Conservation (phyloP, 1,139 yeast species). For the Diutina neorugosa region DNA sequence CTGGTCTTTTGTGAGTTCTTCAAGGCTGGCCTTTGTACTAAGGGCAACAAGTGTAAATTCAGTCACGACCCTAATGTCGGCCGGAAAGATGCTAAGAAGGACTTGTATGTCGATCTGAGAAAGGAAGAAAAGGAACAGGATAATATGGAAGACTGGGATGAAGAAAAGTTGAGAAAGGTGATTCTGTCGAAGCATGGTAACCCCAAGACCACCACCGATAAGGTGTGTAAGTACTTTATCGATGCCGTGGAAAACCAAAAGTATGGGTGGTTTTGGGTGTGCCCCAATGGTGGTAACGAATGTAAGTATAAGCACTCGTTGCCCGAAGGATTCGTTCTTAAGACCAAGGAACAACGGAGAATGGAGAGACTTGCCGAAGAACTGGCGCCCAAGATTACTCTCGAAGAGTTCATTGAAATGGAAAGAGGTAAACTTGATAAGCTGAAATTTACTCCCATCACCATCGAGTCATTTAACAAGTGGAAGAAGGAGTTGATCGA, state of each 20-base stretch:
- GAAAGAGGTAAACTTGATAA: conserved; percentile 82
- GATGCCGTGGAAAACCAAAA: conserved; percentile 96
- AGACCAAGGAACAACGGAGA: conserved; percentile 91
- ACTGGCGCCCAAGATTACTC: conserved; percentile 76
- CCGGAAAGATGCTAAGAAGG: conserved; percentile 82
- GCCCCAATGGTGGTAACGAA: conserved; percentile 88
- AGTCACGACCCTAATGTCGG: conserved; percentile 83
- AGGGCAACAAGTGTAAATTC: conserved; percentile 88
- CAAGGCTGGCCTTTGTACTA: conserved; percentile 81
- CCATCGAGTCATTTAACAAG: conserved; percentile 63
- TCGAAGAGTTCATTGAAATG: conserved; percentile 91
- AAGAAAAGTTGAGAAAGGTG: conserved; percentile 80
- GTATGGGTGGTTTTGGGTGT: conserved; percentile 98
- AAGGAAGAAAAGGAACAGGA: conserved; percentile 50
- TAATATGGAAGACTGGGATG: conserved; percentile 97
- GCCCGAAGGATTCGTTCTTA: conserved; percentile 93
- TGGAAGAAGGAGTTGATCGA: conserved; percentile 60
- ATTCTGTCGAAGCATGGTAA: conserved; percentile 89
- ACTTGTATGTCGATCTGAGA: conserved; percentile 85
- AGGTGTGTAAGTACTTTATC: conserved; percentile 84
- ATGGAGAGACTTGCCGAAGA: conserved; percentile 81
- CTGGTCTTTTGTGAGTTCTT: conserved; percentile 83
- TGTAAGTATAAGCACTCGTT: conserved; percentile 96
- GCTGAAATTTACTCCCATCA: conserved; percentile 75
- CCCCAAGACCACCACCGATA: conserved; percentile 88